A percentile compares a stretch with the other conserved stretches of the same genome.
Evolutionary conservation across 192 early-diverging fungal genomes (phyloP).

Genomic region (Backusella mclennaniae): DNA sequence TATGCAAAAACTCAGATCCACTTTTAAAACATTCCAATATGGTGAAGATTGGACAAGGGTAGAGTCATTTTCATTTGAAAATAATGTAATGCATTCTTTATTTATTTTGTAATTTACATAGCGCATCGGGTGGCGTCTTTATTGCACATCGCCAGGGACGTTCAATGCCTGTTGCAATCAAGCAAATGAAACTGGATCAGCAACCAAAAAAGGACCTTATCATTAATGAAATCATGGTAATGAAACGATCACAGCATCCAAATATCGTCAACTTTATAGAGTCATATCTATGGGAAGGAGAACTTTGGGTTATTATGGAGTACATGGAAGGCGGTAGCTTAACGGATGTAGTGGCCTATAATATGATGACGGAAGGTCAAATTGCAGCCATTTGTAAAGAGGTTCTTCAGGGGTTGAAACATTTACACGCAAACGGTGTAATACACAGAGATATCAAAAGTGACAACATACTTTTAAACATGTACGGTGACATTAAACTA

Average conservation of each 20-base stretch:
- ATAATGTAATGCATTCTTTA: not conserved
- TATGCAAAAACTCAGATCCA: conserved; percentile 88
- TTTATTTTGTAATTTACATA: conserved; percentile 16
- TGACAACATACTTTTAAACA: conserved; percentile 76
- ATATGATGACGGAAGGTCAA: conserved; percentile 82
- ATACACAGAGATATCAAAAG: conserved; percentile 90
- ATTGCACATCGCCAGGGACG: conserved; percentile 67
- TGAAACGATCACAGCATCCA: conserved; percentile 75
- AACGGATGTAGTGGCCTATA: conserved; percentile 78
- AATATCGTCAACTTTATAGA: conserved; percentile 93
- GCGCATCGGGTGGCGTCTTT: conserved; percentile 91
- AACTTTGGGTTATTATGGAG: conserved; percentile 94
- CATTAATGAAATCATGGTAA: conserved; percentile 90
- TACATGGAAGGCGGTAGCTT: conserved; percentile 90
- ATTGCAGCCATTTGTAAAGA: conserved; percentile 83
- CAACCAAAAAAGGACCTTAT: conserved; percentile 97
- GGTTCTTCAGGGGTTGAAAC: conserved; percentile 70
- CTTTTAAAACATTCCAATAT: conserved; percentile 54
- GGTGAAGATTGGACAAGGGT: conserved; percentile 48
- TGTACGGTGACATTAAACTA: conserved; percentile 72
- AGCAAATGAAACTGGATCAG: conserved; percentile 94
- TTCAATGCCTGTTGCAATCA: conserved; percentile 78
- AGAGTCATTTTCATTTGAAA: not conserved
- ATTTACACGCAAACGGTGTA: conserved; percentile 75
- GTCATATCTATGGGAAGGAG: conserved; percentile 74